These are phyloP conservation scores for Musa itinerans DNA, from an alignment of 176 grass and related monocot species.

Conservation along the genomic window DNA sequence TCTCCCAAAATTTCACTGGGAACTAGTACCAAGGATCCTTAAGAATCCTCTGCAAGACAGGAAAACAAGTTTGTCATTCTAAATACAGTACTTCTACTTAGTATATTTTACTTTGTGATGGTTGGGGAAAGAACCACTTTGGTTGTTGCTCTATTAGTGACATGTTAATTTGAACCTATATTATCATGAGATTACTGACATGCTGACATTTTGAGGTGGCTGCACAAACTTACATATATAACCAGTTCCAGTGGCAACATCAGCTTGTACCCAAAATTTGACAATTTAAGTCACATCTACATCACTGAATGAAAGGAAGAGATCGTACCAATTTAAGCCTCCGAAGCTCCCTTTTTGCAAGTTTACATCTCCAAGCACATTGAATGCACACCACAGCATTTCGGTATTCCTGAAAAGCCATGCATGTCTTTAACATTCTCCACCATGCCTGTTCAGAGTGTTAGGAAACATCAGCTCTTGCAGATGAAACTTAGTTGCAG, in stretches of 20 bases:
- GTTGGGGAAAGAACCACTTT: too few relatives aligned
- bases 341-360: slow-evolving; percentile 75
- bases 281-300: neutral
- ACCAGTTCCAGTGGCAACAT: too few relatives aligned
- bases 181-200: too few relatives aligned
- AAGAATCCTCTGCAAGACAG: too few relatives aligned
- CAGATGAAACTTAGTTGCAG: neutral
- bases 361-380: slow-evolving; percentile 79
- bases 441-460: slow-evolving; percentile 44
- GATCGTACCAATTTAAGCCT: slow-evolving; percentile 67
- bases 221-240: neutral
- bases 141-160: too few relatives aligned
- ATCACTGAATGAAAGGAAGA: neutral
- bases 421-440: slow-evolving; percentile 52
- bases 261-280: neutral
- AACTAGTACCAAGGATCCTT: too few relatives aligned
- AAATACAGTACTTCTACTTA: too few relatives aligned
- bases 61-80: too few relatives aligned
- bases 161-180: too few relatives aligned
- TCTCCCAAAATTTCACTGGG: too few relatives aligned
- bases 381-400: slow-evolving; percentile 51
- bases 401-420: slow-evolving; percentile 48
- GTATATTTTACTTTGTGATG: too few relatives aligned
- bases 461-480: slow-evolving; percentile 16
- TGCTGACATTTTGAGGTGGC: neutral